Evolutionary conservation across 1,284 basidiomycete species (phyloP).

Genomic region (Sporisorium iseilematis-ciliati): DNA sequence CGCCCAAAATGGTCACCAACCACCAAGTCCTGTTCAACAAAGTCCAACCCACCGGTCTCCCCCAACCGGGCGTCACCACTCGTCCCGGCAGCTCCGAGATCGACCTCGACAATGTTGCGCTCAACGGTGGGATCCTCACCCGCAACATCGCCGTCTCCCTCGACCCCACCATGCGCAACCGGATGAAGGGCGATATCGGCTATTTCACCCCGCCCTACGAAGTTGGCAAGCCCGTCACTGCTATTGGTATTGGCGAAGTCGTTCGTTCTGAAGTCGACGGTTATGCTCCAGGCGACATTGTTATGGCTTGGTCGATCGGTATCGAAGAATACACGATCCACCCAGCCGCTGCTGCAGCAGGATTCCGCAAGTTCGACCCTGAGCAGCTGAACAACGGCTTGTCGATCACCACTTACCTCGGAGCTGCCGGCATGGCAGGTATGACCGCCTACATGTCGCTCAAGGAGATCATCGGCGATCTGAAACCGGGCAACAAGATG

Average conservation of each 20-base stretch:
- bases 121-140: constrained; percentile 44
- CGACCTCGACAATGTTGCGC: constrained; percentile 42
- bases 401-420: constrained; percentile 64
- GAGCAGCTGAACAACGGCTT: constrained; percentile 26
- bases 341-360: constrained; percentile 5
- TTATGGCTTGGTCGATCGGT: constrained; percentile 32
- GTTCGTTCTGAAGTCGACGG: constrained; percentile 30
- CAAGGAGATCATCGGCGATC: constrained; percentile 56
- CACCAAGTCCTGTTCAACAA: constrained; percentile 54
- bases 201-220: constrained; percentile 48
- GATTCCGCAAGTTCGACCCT: constrained; percentile 42
- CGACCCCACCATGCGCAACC: constrained; percentile 56
- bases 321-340: constrained; percentile 49
- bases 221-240: constrained; percentile 31
- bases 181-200: constrained; percentile 46
- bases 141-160: constrained; percentile 53
- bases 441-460: constrained; percentile 69
- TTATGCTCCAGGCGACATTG: constrained; percentile 32
- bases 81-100: constrained; percentile 19
- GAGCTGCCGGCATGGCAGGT: constrained; percentile 68
- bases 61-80: constrained; percentile 46
- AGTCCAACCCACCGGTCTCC: constrained; percentile 37
- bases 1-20: constrained; percentile 48
- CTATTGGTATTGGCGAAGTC: constrained; percentile 47
- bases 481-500: constrained; percentile 56